A percentile compares a stretch with the other conserved stretches of the same genome.
Evolutionary conservation across 2,329 filamentous ascomycete genomes (phyloP).

Genomic region (Diaporthe australafricana): DNA sequence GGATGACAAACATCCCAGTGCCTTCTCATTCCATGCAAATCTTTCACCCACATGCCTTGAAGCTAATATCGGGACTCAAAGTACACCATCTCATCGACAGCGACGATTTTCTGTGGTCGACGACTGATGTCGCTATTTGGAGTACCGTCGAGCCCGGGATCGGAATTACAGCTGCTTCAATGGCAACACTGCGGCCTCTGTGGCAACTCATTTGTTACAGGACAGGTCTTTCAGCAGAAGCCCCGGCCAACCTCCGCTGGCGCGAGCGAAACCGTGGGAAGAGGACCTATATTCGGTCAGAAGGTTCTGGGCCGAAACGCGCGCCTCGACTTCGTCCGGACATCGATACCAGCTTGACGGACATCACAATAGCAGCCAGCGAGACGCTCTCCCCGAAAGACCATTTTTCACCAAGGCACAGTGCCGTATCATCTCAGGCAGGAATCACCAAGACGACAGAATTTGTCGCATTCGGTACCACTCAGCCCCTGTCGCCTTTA

Average conservation of each 20-base stretch:
- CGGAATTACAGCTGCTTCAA: slow-evolving; percentile 19
- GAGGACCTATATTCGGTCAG: slow-evolving; percentile 21
- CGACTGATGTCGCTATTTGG: slow-evolving; percentile 28
- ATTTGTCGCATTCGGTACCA: not conserved
- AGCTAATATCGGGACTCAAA: not conserved
- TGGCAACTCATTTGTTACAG: slow-evolving; percentile 15
- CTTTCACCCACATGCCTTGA: no score
- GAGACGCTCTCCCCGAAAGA: not conserved
- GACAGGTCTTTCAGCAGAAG: not conserved
- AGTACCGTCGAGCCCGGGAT: slow-evolving; percentile 27
- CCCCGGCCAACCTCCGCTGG: slow-evolving; percentile 5
- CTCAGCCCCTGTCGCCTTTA: not conserved
- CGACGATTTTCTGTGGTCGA: slow-evolving; percentile 24
- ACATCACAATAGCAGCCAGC: not conserved
- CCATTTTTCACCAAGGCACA: not conserved
- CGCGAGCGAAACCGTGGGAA: slow-evolving; percentile 14
- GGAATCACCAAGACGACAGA: slow-evolving; percentile 10
- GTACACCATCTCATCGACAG: slow-evolving; percentile 16
- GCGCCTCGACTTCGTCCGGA: not conserved
- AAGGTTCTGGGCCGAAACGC: not conserved
- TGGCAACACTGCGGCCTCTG: slow-evolving; percentile 27
- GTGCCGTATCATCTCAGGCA: not conserved
- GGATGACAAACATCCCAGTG: no score
- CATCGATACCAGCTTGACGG: not conserved
- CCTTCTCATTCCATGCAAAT: no score